phyloP scores from a whole-genome alignment of 2,329 filamentous ascomycete species.

The Xylariaceae sp. region DNA sequence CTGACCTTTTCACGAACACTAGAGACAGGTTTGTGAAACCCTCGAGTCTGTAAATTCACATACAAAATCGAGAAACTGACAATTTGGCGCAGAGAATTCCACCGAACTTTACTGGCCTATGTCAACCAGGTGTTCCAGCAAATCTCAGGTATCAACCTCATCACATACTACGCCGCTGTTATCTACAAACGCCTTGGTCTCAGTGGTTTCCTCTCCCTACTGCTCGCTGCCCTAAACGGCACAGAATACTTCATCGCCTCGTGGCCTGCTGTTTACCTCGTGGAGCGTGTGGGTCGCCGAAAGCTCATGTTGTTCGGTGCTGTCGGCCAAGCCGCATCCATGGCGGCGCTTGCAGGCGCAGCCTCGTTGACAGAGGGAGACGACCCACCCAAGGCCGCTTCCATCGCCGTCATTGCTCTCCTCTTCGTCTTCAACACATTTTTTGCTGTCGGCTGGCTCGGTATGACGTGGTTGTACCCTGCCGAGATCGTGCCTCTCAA shows the following conservation, averaged over 20 bases:
- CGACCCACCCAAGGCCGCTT: conserved; percentile 20
- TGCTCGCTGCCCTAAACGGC: conserved; percentile 50
- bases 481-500: conserved; percentile 52
- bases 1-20: conserved; percentile 56
- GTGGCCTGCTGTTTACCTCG: conserved; percentile 57
- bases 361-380: conserved; percentile 27
- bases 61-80: conserved; percentile 4
- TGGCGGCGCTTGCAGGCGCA: conserved; percentile 57
- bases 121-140: conserved; percentile 58
- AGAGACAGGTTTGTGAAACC: conserved; percentile 39
- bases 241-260: conserved; percentile 51
- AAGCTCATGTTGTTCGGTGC: conserved; percentile 70
- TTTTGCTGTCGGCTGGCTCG: conserved; percentile 50
- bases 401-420: conserved; percentile 35
- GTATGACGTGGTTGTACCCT: conserved; percentile 56
- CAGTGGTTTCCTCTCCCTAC: conserved; percentile 52
- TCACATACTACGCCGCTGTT: conserved; percentile 45
- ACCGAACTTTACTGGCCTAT: conserved; percentile 52
- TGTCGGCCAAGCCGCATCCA: conserved; percentile 58
- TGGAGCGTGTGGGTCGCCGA: conserved; percentile 63
- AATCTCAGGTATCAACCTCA: conserved; percentile 39
- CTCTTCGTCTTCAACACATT: conserved; percentile 52
- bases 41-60: background rate
- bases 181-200: conserved; percentile 51
- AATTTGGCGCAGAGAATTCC: conserved; percentile 39